Percentiles rank a stretch among this genome's conserved stretches.
Evolutionary conservation across 768 basidiomycete genomes (phyloP).

Genomic region (Pleurotus citrinopileatus): DNA sequence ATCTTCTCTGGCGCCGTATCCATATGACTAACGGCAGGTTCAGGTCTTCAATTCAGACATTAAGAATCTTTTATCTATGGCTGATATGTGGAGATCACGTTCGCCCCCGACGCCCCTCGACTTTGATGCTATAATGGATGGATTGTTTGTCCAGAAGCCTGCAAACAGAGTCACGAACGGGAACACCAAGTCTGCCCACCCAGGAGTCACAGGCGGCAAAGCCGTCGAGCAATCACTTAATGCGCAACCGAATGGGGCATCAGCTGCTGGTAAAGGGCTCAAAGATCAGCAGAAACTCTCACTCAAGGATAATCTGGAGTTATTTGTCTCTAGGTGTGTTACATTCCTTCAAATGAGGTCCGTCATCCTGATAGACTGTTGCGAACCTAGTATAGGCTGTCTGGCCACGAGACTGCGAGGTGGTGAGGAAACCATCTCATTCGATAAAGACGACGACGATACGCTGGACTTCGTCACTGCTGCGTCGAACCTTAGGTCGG

Average conservation of each 20-base stretch:
- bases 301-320: slow-evolving; percentile 73
- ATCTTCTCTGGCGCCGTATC: neutral
- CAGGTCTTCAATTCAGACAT: slow-evolving; percentile 92
- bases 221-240: slow-evolving; percentile 16
- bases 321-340: slow-evolving; percentile 82
- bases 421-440: slow-evolving; percentile 73
- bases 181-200: too few relatives aligned
- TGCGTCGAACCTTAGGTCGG: slow-evolving; percentile 87
- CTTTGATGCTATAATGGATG: slow-evolving; percentile 71
- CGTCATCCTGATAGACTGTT: neutral
- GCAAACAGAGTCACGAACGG: slow-evolving; percentile 17
- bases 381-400: slow-evolving; percentile 65
- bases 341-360: neutral
- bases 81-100: slow-evolving; percentile 95
- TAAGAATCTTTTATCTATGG: slow-evolving; percentile 84
- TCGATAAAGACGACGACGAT: slow-evolving; percentile 98
- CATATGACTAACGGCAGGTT: neutral
- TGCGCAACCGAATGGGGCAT: slow-evolving; percentile 4
- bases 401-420: slow-evolving; percentile 65
- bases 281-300: slow-evolving; percentile 82
- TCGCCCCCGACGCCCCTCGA: slow-evolving; percentile 84
- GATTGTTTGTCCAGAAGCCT: slow-evolving; percentile 42
- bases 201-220: slow-evolving; percentile 20
- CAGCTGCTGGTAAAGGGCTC: slow-evolving; percentile 32
- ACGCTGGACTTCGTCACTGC: slow-evolving; percentile 96